Base-by-base conservation (phyloP, 495 filamentous ascomycete genomes). In the Penicillium samsonianum region DNA sequence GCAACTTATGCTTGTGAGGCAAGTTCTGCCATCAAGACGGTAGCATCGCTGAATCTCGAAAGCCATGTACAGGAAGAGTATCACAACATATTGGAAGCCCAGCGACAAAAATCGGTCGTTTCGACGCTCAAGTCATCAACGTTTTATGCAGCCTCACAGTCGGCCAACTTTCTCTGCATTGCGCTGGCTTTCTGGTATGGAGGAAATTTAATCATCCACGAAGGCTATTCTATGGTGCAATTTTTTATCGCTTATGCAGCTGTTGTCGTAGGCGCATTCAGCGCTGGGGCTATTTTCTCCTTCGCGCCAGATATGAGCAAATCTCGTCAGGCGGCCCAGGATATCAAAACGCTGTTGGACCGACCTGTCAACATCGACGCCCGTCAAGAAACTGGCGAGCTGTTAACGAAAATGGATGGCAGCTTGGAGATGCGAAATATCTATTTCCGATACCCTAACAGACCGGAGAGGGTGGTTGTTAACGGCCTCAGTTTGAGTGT, bases 131-230 rank as follows among this genome's bases (percentile, higher is more conserved):
- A 77, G 52, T 85, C 86, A 12, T 90, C 88, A 22, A 61, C 77
- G 5, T 77, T 93, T 0, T 95, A 92, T 64, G 89, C 89, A 2
- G 71, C 83, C 16, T 88, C 90, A 47, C 90, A 96, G 67, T 81
- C 83, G 6, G 74, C 92, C 28, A 80, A 84, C 64, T 91, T 95
- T 76, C 78, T 90, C 35, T 88, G 84, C 61, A 82, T 89, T 44
- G 91, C 89, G 5, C 82, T 96, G 6, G 90, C 85, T 1, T 96
- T 95, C 73, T 95, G 90, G 90, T 95, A 94, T 64, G 91, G 91
- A 42, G 91, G 90, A 23, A 85, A 78, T 3, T 78, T 92, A 47
- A 85, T 96, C 49, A 81, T 79, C 22, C 78, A 77, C 38, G 58
- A 68, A 22, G 87, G 94, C 67, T 90, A 89, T 59, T 65, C 71